Evolutionary conservation across 192 early-diverging fungal genomes (phyloP), one percentile per base, ranked within the genome.

Genomic region (Backusella luteola): DNA sequence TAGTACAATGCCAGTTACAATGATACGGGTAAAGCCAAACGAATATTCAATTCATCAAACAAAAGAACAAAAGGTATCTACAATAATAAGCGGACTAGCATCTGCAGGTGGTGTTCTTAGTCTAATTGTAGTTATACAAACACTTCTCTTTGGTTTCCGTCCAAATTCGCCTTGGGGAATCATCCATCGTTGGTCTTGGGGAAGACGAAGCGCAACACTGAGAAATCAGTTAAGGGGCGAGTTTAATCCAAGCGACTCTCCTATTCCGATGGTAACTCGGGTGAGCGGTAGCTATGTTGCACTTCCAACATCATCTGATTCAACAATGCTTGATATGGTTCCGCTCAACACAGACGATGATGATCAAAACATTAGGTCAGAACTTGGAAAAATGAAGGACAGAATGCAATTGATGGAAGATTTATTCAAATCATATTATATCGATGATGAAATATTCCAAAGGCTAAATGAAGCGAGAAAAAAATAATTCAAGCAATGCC

Each of bases 111-210:
- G 74, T 75, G 32, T 75, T 7, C 14, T 75, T 6, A 66, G 74
- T 67, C 21, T 67, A 9, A 38, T 44, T 7, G 44, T 75, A 29
- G 74, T 39, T 19, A n/a, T 75, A 7, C 74, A 75, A 34, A 38
- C 66, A 4, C 68, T 63, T 34, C 66, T 75, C 12, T 75, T 75
- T 32, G 32, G 32, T 32, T 32, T 32, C 32, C 32, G 32, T 32
- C 32, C 32, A 32, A 32, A 32, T 32, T 32, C 32, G 32, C 32
- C 32, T 32, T 32, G 32, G 32, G 32, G 32, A 32, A 3, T 32
- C 32, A 32, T 75, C 19, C 74, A 67, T 68, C 74, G 66, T 23
- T 75, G 74, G 74, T 75, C 74, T 67, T 44, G 67, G 41, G 74
- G 74, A 21, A 42, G 66, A 36, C 44, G 35, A 66, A 42, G 46